Percentiles rank a stretch among this genome's conserved stretches.
Evolutionary conservation across 2,329 filamentous ascomycete genomes (phyloP).

Genomic region (Colletotrichum plurivorum): DNA sequence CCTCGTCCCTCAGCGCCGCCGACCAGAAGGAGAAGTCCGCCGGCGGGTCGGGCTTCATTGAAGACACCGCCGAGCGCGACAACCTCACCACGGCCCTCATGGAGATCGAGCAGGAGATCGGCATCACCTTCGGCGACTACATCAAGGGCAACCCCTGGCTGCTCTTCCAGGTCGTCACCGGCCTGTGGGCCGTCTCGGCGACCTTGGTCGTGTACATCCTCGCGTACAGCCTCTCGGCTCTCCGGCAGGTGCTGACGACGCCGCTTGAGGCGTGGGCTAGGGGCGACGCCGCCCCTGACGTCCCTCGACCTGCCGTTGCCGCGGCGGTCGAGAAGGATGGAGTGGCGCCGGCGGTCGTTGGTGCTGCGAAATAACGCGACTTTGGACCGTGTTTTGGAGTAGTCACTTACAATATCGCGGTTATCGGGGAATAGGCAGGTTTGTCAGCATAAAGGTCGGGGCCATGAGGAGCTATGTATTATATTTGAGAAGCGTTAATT

Average conservation of each 20-base stretch:
- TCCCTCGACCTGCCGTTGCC: no score
- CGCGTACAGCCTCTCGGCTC: slow-evolving; percentile 24
- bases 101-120: slow-evolving; percentile 22
- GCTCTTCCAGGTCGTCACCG: slow-evolving; percentile 4
- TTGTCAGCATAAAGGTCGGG: no score
- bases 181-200: slow-evolving; percentile 7
- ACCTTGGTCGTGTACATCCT: slow-evolving; percentile 23
- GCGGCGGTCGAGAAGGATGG: slow-evolving; percentile 12
- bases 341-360: slow-evolving; percentile 1
- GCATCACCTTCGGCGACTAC: slow-evolving; percentile 5
- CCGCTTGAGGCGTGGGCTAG: slow-evolving; percentile 27
- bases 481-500: no score
- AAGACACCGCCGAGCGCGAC: slow-evolving; percentile 2
- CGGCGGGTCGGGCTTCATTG: background rate
- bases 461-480: no score
- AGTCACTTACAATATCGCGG: no score
- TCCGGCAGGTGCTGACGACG: slow-evolving; percentile 30
- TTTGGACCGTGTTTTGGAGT: no score
- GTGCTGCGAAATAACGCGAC: background rate
- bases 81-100: slow-evolving; percentile 25
- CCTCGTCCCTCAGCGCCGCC: slow-evolving; percentile 7
- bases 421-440: no score
- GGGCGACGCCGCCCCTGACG: background rate
- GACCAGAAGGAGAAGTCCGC: background rate
- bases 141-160: slow-evolving; percentile 17